Percentiles rank a stretch among this genome's conserved stretches.
phyloP scores from a whole-genome alignment of 1,284 basidiomycete genomes.

The Leccinum glutinopallens region DNA sequence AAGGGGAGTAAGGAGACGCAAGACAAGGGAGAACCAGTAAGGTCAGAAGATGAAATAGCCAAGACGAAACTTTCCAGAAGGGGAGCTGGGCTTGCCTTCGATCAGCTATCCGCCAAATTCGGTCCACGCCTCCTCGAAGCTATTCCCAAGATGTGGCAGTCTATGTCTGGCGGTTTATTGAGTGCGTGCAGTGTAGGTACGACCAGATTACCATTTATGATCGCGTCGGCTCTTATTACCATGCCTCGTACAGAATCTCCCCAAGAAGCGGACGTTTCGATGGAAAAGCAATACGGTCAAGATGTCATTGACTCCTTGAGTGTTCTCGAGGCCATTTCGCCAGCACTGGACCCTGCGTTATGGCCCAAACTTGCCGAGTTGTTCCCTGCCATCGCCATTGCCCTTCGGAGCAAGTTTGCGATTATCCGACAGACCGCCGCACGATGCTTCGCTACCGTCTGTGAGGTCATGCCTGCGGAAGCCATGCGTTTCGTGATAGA shows the following conservation, averaged over 20 bases:
- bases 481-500: slow-evolving; percentile 92
- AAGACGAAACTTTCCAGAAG: slow-evolving; percentile 69
- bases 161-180: slow-evolving; percentile 80
- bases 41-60: slow-evolving; percentile 50
- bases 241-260: slow-evolving; percentile 45
- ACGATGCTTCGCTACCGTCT: slow-evolving; percentile 85
- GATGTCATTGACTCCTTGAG: slow-evolving; percentile 93
- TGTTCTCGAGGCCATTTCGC: slow-evolving; percentile 82
- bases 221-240: slow-evolving; percentile 11
- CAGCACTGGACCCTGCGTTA: slow-evolving; percentile 73
- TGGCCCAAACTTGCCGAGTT: slow-evolving; percentile 71
- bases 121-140: slow-evolving; percentile 72
- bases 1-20: slow-evolving; percentile 52
- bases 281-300: slow-evolving; percentile 80
- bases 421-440: slow-evolving; percentile 90
- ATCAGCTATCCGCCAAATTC: slow-evolving; percentile 78
- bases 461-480: slow-evolving; percentile 81
- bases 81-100: slow-evolving; percentile 86
- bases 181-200: slow-evolving; percentile 69
- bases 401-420: slow-evolving; percentile 82
- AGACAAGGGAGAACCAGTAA: slow-evolving; percentile 43
- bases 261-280: slow-evolving; percentile 58
- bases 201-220: slow-evolving; percentile 23
- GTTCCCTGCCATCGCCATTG: slow-evolving; percentile 76
- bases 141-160: slow-evolving; percentile 93